Base-by-base conservation (phyloP, 73 alveolate species). In the Halteria grandinella region DNA sequence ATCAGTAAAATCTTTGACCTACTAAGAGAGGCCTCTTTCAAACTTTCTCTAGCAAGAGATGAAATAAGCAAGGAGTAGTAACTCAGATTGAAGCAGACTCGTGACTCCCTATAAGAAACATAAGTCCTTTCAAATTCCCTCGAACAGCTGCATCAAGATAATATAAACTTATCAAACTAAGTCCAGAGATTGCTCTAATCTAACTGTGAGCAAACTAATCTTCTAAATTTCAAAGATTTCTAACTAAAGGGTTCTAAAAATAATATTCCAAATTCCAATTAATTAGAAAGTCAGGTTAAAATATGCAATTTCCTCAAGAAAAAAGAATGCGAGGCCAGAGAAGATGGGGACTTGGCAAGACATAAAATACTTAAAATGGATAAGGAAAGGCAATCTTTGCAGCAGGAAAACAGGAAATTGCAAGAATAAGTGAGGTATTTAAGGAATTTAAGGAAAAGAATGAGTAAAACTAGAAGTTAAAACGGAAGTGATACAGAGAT, bases 361-460 rank as follows among this genome's bases (percentile, higher is more conserved):
- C 80, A 66, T 47, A 44, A 41, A 27, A 8, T 66, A 20, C 53
- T 45, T 25, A 44, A 66, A 41, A 23, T 66, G 47, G 66, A 66
- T 25, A 66, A 66, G 32, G 80, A 66, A 27, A 41, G 80, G 28
- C 21, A 36, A 44, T 66, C 63, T 8, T 53, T 66, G 8, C 43
- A 32, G 27, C 52, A 45, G 6, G 80, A 66, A n/a, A 66, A 66
- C 47, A 44, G 47, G 31, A 66, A 66, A 23, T 25, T 44, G 1
- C 43, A 54, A 5, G 80, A 66, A 45, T 44, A 44, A 28, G 47
- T 66, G 7, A 66, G 36, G 18, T 66, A 66, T 44, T 27, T 44
- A 18, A 24, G 47, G 39, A 47, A 66, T 32, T 28, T 47, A 66
- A 27, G 47, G 80, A 66, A 52, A 44, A 27, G 27, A 66, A 25